Evolutionary conservation across 768 basidiomycete genomes (phyloP), one percentile per base, ranked within the genome.

Genomic region (Gloeophyllum trabeum): DNA sequence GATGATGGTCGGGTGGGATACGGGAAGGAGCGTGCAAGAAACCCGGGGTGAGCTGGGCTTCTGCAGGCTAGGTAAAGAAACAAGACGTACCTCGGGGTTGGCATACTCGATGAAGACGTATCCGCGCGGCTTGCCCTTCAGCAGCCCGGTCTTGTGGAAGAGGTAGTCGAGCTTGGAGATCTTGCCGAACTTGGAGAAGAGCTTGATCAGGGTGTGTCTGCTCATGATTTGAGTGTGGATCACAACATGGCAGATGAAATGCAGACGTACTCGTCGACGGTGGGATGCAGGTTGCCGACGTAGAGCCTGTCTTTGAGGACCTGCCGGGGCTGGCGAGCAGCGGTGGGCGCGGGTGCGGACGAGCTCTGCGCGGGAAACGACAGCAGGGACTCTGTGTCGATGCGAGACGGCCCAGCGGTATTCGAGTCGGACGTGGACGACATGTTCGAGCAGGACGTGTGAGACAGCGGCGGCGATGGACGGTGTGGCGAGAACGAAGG

Each of bases 31-130:
- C 41, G 47, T 44, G 39, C 23, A 61, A 59, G 54, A 59, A 60
- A 66, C 65, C 68, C 68, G 64, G 71, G 67, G 64, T 75, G 62
- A 76, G 73, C 62, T 53, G 53, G 44, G 36, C 53, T 45, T 54
- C 42, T 38, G 42, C 39, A 43, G 37, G 39, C 38, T 41, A n/a
- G n/a, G n/a, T n/a, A 42, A 52, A 44, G 47, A 50, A 37, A 39
- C 20, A 20, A 18, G 40, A 80, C 87, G 69, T 63, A 98, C 94
- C 63, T 79, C 76, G 63, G 79, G 70, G 35, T 73, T 73, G 23
- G 69, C 69, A 53, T 80, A 97, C 63, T 97, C 89, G 24, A 99
- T 63, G 51, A 98, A 99, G 0, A 92, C 93, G 60, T 94, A 98
- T 4, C 96, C 94, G 10, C 93, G 70, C 1, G 96, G 93, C 58